Conservation (phyloP, 768 basidiomycete species). For the Strobilomyces echinocephalus region DNA sequence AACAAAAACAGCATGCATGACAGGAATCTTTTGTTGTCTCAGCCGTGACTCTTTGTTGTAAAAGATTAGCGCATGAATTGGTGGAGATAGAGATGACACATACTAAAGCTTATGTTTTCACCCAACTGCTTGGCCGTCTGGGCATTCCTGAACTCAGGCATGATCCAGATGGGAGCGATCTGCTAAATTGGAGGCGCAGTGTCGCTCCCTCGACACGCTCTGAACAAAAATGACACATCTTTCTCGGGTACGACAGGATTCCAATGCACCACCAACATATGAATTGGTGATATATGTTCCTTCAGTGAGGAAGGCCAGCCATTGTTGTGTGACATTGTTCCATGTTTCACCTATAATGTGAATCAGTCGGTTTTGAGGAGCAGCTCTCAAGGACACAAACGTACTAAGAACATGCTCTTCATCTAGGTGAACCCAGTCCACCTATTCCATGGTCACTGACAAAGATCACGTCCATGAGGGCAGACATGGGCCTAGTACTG, state of each 20-base stretch:
- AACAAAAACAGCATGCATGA: slow-evolving; percentile 89
- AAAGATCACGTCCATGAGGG: slow-evolving; percentile 73
- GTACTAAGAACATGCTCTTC: slow-evolving; percentile 32
- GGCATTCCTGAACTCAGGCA: slow-evolving; percentile 77
- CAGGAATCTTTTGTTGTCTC: slow-evolving; percentile 69
- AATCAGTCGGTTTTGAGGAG: not conserved
- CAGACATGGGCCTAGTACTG: slow-evolving; percentile 60
- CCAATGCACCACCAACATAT: slow-evolving; percentile 16
- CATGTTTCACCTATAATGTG: slow-evolving; percentile 18
- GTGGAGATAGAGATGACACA: slow-evolving; percentile 34
- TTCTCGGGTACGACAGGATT: not conserved
- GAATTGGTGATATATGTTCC: slow-evolving; percentile 31
- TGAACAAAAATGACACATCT: not conserved
- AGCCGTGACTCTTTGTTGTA: slow-evolving; percentile 74
- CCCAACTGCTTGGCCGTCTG: slow-evolving; percentile 64
- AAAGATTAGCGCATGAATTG: not conserved
- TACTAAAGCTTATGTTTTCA: slow-evolving; percentile 63
- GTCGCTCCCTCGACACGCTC: slow-evolving; percentile 12
- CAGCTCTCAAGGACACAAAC: not conserved
- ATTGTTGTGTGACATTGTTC: slow-evolving; percentile 51
- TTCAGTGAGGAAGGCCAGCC: slow-evolving; percentile 74
- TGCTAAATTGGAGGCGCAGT: slow-evolving; percentile 71
- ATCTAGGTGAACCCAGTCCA: slow-evolving; percentile 73
- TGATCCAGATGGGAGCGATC: slow-evolving; percentile 85
- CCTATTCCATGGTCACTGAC: slow-evolving; percentile 91